Base-by-base conservation (phyloP, 306 rosid species). In the Mucuna pruriens region DNA sequence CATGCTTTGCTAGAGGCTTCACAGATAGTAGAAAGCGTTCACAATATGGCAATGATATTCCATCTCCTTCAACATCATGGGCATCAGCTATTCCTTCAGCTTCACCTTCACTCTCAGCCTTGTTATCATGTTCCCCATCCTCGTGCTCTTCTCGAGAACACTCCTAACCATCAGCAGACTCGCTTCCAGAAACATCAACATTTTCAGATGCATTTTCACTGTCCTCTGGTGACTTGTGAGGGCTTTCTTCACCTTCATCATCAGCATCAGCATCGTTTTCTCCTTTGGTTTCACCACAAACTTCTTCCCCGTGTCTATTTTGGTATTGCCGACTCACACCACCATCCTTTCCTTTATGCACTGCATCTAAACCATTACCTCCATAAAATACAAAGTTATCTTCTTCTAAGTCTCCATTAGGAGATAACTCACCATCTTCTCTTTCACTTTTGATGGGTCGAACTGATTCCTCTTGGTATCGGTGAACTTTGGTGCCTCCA, bases 341-440 rank as follows among this genome's bases (percentile, higher is more conserved):
- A 71, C 83, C 86, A 67, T 83, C 90, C 80, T 92, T 95, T 42
- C 78, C 84, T 85, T 87, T 88, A 62, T 81, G 85, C 62, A 71
- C 81, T 58, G 88, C 85, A 52, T 80, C 90, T 79, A 87, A 64
- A 76, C 90, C 87, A 62, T 84, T 64, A 65, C 87, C 91, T 79
- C 87, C 90, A 78, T 91, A 93, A 77, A 86, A 91, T 80, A 86
- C 93, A 83, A 84, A 95, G 82, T 90, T 95, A 83, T 92, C 98
- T 92, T 92, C 98, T 83, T 92, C 99, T 86, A 92, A 88, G 80
- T 96, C 97, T 83, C 98, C 99, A 75, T 88, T 96, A 61, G 99
- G 99, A 85, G 99, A 96, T 77, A 96, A 85, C 83, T 96, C 99
- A 64, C 98, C 98, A 90, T 96, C 99, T 88, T 96, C 99, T 87